Evolutionary conservation across 1,139 yeast genomes (phyloP).

Genomic region (Geotrichum aggregatum): DNA sequence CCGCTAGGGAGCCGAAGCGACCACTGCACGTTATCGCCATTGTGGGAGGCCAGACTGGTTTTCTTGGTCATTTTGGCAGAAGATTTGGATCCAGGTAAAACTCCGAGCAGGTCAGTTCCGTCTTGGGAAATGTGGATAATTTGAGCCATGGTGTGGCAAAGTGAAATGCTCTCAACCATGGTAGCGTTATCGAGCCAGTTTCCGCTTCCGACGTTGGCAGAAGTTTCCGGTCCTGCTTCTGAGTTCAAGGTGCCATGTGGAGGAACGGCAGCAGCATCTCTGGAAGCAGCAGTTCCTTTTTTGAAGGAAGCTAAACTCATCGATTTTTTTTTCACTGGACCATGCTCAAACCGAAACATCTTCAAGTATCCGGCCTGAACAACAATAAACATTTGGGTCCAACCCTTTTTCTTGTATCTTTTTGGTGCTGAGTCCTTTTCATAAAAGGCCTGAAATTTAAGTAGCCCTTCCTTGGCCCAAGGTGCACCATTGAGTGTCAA

Average conservation of each 20-base stretch:
- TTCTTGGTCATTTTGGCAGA: slow-evolving; percentile 7
- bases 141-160: slow-evolving; percentile 38
- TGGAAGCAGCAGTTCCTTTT: neutral
- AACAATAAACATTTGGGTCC: slow-evolving; percentile 36
- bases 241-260: no score
- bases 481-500: slow-evolving; percentile 71
- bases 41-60: slow-evolving; percentile 7
- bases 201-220: slow-evolving; percentile 51
- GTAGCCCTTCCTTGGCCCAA: slow-evolving; percentile 72
- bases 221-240: neutral
- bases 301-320: neutral
- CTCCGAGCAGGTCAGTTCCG: slow-evolving; percentile 18
- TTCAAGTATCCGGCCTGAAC: slow-evolving; percentile 38
- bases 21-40: slow-evolving; percentile 32
- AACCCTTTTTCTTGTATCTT: slow-evolving; percentile 27
- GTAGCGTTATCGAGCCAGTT: slow-evolving; percentile 52
- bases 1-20: slow-evolving; percentile 39
- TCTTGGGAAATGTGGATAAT: slow-evolving; percentile 22
- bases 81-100: slow-evolving; percentile 15
- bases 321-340: neutral
- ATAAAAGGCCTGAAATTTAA: slow-evolving; percentile 48
- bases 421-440: slow-evolving; percentile 21
- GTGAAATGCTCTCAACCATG: slow-evolving; percentile 33
- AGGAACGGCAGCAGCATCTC: neutral
- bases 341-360: slow-evolving; percentile 33